Conservation (phyloP, 306 rosid genomes). For the Lathyrus aphaca region DNA sequence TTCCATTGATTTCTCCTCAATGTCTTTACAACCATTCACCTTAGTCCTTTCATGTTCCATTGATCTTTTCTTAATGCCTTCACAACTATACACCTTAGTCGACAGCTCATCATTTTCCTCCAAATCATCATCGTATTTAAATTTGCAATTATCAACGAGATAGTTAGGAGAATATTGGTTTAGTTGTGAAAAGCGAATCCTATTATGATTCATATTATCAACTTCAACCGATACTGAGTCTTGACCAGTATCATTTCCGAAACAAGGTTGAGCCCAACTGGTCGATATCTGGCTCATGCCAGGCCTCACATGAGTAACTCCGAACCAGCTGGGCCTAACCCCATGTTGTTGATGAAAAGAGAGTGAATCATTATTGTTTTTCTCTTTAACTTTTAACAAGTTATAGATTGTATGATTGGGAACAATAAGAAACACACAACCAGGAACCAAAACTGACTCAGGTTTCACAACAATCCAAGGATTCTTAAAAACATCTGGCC, state of each 20-base stretch:
- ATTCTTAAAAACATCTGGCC: constrained; percentile 63
- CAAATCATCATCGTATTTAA: constrained; percentile 9
- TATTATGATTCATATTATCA: neutral
- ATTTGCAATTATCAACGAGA: neutral
- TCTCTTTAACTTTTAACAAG: constrained; percentile 50
- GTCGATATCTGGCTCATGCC: neutral
- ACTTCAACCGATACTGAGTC: neutral
- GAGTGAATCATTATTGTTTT: neutral
- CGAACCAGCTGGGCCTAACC: neutral
- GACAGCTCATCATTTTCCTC: neutral
- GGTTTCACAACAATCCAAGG: constrained; percentile 80
- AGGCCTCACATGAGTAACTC: neutral
- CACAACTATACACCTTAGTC: constrained; percentile 13
- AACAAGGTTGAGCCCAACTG: neutral
- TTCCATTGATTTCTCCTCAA: neutral
- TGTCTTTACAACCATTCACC: constrained; percentile 13
- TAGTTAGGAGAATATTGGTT: constrained; percentile 23
- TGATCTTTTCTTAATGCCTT: neutral
- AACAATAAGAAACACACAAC: constrained; percentile 63
- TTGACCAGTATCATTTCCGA: too few relatives aligned
- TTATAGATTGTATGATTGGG: constrained; percentile 59
- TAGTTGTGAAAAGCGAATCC: neutral
- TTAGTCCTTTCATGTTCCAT: constrained; percentile 19
- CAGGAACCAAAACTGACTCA: constrained; percentile 59
- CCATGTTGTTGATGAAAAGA: neutral